Evolutionary conservation across 2,329 filamentous ascomycete species (phyloP).

Genomic region (Fusarium udum): DNA sequence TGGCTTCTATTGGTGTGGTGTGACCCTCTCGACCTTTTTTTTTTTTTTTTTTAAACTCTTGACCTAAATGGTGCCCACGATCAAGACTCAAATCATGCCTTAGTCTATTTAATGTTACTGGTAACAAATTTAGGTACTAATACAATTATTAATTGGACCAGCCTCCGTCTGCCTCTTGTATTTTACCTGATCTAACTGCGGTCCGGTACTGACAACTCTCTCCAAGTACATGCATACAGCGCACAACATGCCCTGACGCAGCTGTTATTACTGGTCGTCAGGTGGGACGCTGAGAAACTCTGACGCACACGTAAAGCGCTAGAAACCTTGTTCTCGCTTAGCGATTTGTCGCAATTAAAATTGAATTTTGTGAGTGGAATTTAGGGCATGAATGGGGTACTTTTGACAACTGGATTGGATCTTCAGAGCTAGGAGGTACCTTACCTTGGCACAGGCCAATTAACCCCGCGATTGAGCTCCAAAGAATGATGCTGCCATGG

Average conservation of each 20-base stretch:
- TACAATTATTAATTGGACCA: not conserved
- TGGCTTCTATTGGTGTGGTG: constrained; percentile 33
- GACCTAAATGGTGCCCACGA: constrained; percentile 31
- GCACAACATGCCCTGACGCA: constrained; percentile 10
- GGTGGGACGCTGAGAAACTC: constrained; percentile 34
- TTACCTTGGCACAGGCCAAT: not conserved
- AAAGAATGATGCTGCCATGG: not conserved
- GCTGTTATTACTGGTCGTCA: constrained; percentile 6
- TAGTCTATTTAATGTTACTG: not conserved
- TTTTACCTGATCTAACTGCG: not conserved
- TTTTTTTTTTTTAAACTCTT: not conserved
- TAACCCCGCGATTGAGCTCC: constrained; percentile 26
- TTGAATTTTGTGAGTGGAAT: constrained; percentile 33
- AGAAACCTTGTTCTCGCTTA: constrained; percentile 34
- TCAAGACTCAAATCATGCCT: not conserved
- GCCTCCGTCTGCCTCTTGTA: not conserved
- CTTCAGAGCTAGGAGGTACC: not conserved
- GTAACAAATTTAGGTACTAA: not conserved
- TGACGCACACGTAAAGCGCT: constrained; percentile 28
- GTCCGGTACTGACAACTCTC: not conserved
- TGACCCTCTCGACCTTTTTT: constrained; percentile 12
- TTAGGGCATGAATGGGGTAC: constrained; percentile 34
- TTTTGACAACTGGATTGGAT: not conserved
- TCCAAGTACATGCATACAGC: not conserved
- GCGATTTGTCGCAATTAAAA: constrained; percentile 28